phyloP scores from a whole-genome alignment of 2,329 filamentous ascomycete species.

The Chaetothyriales sp. region DNA sequence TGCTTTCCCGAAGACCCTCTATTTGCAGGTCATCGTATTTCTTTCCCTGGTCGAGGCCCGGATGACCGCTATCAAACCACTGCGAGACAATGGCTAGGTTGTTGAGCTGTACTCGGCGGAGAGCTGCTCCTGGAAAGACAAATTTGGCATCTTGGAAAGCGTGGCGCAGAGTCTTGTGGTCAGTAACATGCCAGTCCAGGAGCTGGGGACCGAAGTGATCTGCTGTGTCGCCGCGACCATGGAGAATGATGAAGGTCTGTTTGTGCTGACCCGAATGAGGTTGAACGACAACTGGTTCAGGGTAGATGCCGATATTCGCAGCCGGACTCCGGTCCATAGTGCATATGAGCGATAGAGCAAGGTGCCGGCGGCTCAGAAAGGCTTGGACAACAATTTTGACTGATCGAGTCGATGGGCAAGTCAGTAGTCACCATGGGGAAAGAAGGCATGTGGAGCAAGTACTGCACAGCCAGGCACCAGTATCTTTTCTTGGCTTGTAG shows the following conservation, averaged over 20 bases:
- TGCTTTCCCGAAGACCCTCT: slow-evolving; percentile 32
- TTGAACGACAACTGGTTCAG: not conserved
- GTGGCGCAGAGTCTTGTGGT: slow-evolving; percentile 19
- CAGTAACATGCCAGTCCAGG: slow-evolving; percentile 20
- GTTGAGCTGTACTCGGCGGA: slow-evolving; percentile 28
- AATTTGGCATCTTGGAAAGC: slow-evolving; percentile 34
- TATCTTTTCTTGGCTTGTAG: no score
- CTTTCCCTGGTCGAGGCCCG: slow-evolving; percentile 18
- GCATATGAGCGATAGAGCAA: no score
- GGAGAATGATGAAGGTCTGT: slow-evolving; percentile 31
- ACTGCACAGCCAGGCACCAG: no score
- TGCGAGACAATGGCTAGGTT: slow-evolving; percentile 29
- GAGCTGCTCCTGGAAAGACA: slow-evolving; percentile 39
- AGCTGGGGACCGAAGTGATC: slow-evolving; percentile 29
- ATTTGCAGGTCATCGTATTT: slow-evolving; percentile 27
- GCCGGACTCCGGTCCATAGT: not conserved
- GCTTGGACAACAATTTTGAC: no score
- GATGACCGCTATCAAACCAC: slow-evolving; percentile 33
- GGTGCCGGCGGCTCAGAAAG: no score
- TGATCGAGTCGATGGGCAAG: no score
- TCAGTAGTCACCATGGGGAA: no score
- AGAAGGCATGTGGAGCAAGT: no score
- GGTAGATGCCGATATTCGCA: not conserved
- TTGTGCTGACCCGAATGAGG: slow-evolving; percentile 18
- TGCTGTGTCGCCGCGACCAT: slow-evolving; percentile 36